Conservation (phyloP, 352 stramenopile species). For the Globisporangium spiculum region DNA sequence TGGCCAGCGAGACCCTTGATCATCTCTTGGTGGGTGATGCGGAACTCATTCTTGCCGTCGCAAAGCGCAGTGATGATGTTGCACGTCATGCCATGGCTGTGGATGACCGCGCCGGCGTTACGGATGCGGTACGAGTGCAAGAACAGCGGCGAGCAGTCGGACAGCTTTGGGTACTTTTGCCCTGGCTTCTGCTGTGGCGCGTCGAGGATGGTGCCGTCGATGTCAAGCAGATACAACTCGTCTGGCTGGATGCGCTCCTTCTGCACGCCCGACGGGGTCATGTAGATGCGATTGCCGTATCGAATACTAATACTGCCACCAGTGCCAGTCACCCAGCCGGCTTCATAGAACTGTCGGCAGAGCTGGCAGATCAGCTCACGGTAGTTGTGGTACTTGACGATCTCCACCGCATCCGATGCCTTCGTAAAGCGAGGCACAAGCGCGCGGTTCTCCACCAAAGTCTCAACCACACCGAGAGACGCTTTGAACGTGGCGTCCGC, state of each 20-base stretch:
- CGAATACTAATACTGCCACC: constrained; percentile 93
- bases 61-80: constrained; percentile 91
- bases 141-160: constrained; percentile 94
- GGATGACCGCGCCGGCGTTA: constrained; percentile 67
- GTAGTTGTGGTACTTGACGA: constrained; percentile 36
- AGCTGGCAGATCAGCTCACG: constrained; percentile 71
- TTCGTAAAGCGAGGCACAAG: constrained; percentile 40
- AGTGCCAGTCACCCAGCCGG: constrained; percentile 94
- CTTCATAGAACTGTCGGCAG: constrained; percentile 72
- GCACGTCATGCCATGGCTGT: constrained; percentile 82
- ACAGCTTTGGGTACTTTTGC: constrained; percentile 78
- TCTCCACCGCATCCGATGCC: constrained; percentile 40
- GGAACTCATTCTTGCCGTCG: constrained; percentile 77
- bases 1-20: constrained; percentile 94
- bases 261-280: constrained; percentile 94
- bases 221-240: constrained; percentile 94
- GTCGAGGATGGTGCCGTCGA: constrained; percentile 77
- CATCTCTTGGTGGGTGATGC: constrained; percentile 96
- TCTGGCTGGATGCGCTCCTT: constrained; percentile 95
- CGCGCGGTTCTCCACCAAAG: constrained; percentile 6
- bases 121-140: constrained; percentile 89
- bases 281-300: constrained; percentile 91
- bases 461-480: constrained; percentile 18
- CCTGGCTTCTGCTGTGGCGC: constrained; percentile 40
- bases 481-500: constrained; percentile 20